Evolutionary conservation across 2,329 filamentous ascomycete species (phyloP), one percentile per base, ranked within the genome.

Genomic region (Scytalidium sp.): DNA sequence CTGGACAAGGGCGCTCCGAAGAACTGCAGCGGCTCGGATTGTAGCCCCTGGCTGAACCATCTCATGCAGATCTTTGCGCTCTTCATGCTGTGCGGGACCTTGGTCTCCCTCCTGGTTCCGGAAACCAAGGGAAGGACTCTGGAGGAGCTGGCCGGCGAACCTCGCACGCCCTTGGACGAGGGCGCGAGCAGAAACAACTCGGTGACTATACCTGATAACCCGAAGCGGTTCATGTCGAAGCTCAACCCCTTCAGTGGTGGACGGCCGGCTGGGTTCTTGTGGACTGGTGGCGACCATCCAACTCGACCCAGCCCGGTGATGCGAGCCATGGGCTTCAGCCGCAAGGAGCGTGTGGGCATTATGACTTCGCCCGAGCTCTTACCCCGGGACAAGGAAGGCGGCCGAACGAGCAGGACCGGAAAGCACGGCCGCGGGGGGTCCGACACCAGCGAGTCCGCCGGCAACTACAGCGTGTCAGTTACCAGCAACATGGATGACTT

Each of bases 1-100:
- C 72, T 84, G 13, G 78, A 76, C 17, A 76, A 78, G 25, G 85
- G 83, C 21, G 71, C 78, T 0, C 67, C 72, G 0, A 69, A 72
- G 7, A 66, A 72, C 15, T 80, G 78, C 52, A 69, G 72, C 19
- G 77, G 78, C 0, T 74, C 67, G 1, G 61, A 60, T 7, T 80
- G 78, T 56, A 71, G 72, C 1, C 75, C 77, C 0, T 87, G 85
- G 79, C 75, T 92, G 47, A 79, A 88, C 65, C 83, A 86, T 50
- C 79, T 92, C 32, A 84, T 93, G 73, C 78, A 90, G 64, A 86
- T 91, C 32, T 91, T 89, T 66, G 86, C 87, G 0, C 74, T 90
- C 9, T 91, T 93, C 73, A 92, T 91, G 88, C 74, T 92, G 5
- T 77, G 79, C 46, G 89, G 89, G 29, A 79, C 81, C 43, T 68